phyloP scores from a whole-genome alignment of 208 protist species.

The Leishmania arabica region DNA sequence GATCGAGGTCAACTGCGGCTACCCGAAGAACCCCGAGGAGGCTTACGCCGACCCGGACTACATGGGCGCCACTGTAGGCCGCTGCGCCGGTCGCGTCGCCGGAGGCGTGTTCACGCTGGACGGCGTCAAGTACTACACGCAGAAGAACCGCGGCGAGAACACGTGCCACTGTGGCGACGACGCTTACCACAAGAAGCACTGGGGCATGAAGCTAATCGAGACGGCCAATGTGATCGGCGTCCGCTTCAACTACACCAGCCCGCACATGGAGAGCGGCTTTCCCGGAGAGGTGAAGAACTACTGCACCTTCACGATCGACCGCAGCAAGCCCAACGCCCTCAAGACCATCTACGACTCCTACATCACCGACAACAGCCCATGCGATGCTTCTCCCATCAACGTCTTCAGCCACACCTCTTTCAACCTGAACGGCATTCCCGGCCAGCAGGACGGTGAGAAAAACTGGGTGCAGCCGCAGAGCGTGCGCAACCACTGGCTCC shows the following conservation, averaged over 20 bases:
- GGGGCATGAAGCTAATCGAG: slow-evolving; percentile 37
- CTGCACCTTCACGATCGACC: slow-evolving; percentile 51
- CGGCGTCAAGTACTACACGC: slow-evolving; percentile 36
- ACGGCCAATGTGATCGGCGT: slow-evolving; percentile 31
- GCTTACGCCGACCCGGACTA: slow-evolving; percentile 40
- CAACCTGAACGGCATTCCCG: slow-evolving; percentile 63
- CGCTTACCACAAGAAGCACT: slow-evolving; percentile 68
- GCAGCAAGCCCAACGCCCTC: slow-evolving; percentile 31
- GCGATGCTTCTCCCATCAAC: slow-evolving; percentile 47
- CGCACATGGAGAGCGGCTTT: slow-evolving; percentile 69
- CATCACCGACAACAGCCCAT: slow-evolving; percentile 42
- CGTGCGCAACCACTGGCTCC: slow-evolving; percentile 48
- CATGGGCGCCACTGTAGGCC: slow-evolving; percentile 66
- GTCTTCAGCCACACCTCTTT: slow-evolving; percentile 65
- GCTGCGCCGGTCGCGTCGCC: slow-evolving; percentile 62
- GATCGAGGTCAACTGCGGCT: slow-evolving; percentile 65
- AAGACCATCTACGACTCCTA: slow-evolving; percentile 43
- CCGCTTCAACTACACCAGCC: slow-evolving; percentile 28
- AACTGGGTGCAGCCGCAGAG: slow-evolving; percentile 29
- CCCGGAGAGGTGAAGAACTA: slow-evolving; percentile 52
- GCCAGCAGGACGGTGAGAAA: slow-evolving; percentile 18
- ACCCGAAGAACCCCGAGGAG: slow-evolving; percentile 53
- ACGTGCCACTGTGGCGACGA: slow-evolving; percentile 61
- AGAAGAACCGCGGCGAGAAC: slow-evolving; percentile 32
- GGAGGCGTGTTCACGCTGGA: slow-evolving; percentile 52